Conservation (phyloP, 2,329 filamentous ascomycete genomes). For the Penicillium sp. region DNA sequence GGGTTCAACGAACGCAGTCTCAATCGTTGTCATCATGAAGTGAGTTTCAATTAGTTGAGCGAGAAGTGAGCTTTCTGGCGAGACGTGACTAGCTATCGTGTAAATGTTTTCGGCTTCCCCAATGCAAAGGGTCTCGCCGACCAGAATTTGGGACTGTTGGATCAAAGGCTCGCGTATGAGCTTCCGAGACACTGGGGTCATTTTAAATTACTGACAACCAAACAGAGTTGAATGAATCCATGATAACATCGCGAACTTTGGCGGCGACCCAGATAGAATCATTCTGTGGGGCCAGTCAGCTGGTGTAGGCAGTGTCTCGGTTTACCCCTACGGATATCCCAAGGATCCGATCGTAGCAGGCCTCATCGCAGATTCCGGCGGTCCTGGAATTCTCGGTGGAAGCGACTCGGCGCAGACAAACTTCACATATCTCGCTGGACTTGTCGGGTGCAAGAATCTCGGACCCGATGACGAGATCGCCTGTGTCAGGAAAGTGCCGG, state of each 20-base stretch:
- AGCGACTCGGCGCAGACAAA: conserved; percentile 5
- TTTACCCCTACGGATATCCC: conserved; percentile 18
- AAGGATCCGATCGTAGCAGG: conserved; percentile 27
- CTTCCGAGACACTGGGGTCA: too few relatives aligned
- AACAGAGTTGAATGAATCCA: conserved; percentile 34
- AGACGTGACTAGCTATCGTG: conserved; percentile 34
- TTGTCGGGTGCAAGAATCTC: conserved; percentile 25
- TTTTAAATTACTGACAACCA: not conserved
- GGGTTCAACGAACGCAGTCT: conserved; percentile 25
- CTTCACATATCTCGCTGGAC: conserved; percentile 24
- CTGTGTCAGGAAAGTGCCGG: conserved; percentile 27
- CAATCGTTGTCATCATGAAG: conserved; percentile 49
- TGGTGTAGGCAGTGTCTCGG: conserved; percentile 26
- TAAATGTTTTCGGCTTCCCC: conserved; percentile 43
- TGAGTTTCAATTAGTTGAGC: not conserved
- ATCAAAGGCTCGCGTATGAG: conserved; percentile 42
- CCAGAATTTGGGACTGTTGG: conserved; percentile 44
- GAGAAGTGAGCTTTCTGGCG: not conserved
- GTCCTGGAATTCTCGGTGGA: conserved; percentile 2
- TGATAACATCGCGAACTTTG: conserved; percentile 37
- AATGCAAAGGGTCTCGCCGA: conserved; percentile 46
- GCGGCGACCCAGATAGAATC: conserved; percentile 36
- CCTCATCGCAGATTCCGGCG: conserved; percentile 22
- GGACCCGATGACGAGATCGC: conserved; percentile 21
- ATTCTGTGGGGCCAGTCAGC: conserved; percentile 48